A percentile compares a stretch with the other conserved stretches of the same genome.
These are phyloP conservation scores for Trichophyton benhamiae DNA, from an alignment of 2,329 filamentous ascomycete species.

Conservation along the genomic window DNA sequence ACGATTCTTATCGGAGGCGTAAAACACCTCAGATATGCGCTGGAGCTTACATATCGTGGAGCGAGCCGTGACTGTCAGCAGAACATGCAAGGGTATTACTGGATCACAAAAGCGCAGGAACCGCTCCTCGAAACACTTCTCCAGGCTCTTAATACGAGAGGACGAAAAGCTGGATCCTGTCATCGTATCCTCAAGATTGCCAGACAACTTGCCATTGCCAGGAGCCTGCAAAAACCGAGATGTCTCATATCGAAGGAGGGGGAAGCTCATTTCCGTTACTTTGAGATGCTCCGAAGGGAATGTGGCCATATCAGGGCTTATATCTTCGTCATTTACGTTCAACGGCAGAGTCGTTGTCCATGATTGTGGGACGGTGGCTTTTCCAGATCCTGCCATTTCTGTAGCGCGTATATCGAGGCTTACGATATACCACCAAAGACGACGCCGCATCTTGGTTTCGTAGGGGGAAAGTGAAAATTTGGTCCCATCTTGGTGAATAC, in stretches of 20 bases:
- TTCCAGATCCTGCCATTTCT: constrained; percentile 48
- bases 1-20: not conserved
- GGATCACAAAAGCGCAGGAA: constrained; percentile 26
- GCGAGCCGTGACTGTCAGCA: not conserved
- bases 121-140: constrained; percentile 22
- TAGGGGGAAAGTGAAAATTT: constrained; percentile 36
- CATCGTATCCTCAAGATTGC: constrained; percentile 17
- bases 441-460: constrained; percentile 57
- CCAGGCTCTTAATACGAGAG: constrained; percentile 16
- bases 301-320: constrained; percentile 29
- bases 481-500: constrained; percentile 52
- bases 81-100: constrained; percentile 24
- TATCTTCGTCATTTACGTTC: constrained; percentile 34
- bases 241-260: constrained; percentile 23
- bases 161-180: constrained; percentile 13
- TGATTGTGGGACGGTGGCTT: not conserved
- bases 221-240: constrained; percentile 13
- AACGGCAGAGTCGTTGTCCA: constrained; percentile 19
- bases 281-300: constrained; percentile 20
- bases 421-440: constrained; percentile 61
- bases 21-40: not conserved
- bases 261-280: constrained; percentile 34
- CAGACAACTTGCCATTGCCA: constrained; percentile 31
- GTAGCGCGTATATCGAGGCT: constrained; percentile 57
- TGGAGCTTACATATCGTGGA: not conserved